phyloP scores from a whole-genome alignment of 1,139 yeast species.

The Debaryomyces coudertii region DNA sequence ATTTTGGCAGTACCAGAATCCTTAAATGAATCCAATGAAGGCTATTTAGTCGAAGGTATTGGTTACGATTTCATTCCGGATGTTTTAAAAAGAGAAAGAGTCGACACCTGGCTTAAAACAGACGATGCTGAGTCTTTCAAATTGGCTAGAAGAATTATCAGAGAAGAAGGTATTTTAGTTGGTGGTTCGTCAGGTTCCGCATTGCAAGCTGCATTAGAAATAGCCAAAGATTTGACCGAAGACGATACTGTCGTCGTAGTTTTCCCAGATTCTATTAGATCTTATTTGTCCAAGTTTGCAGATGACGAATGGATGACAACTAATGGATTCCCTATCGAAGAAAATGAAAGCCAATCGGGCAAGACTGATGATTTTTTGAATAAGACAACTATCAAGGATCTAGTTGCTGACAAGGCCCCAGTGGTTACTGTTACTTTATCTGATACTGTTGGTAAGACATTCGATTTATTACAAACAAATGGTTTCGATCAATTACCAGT shows the following conservation, averaged over 20 bases:
- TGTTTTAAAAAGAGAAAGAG: slow-evolving; percentile 65
- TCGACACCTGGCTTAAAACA: slow-evolving; percentile 85
- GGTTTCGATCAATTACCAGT: slow-evolving; percentile 91
- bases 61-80: slow-evolving; percentile 91
- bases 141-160: slow-evolving; percentile 79
- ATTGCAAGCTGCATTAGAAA: slow-evolving; percentile 76
- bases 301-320: slow-evolving; percentile 92
- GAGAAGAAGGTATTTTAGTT: slow-evolving; percentile 84
- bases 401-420: slow-evolving; percentile 69
- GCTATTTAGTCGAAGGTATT: slow-evolving; percentile 87
- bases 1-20: slow-evolving; percentile 80
- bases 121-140: slow-evolving; percentile 81
- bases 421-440: slow-evolving; percentile 73
- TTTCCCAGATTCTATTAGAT: slow-evolving; percentile 86
- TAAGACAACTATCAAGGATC: slow-evolving; percentile 60
- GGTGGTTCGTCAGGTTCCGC: slow-evolving; percentile 92
- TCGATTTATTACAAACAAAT: slow-evolving; percentile 70
- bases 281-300: slow-evolving; percentile 84
- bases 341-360: slow-evolving; percentile 38
- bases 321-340: slow-evolving; percentile 67
- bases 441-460: slow-evolving; percentile 67
- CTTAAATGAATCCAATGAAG: slow-evolving; percentile 61
- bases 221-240: slow-evolving; percentile 70
- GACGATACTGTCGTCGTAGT: slow-evolving; percentile 79
- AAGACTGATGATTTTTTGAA: slow-evolving; percentile 56